Evolutionary conservation across 176 grass and related monocot genomes (phyloP).

Genomic region (Secale cereale): DNA sequence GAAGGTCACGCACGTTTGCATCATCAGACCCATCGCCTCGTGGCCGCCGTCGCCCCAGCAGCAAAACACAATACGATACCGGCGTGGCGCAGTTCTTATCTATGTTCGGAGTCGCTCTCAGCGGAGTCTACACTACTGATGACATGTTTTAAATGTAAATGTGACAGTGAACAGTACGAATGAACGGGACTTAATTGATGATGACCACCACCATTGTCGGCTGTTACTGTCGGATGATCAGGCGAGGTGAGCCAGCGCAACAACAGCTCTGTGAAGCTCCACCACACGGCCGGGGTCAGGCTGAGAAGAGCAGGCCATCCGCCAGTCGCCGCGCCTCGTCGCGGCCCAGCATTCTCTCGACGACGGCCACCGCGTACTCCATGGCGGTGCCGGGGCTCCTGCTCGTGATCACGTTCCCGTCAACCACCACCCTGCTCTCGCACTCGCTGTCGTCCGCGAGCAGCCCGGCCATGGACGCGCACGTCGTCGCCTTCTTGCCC

Average conservation of each 20-base stretch:
- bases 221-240: not conserved
- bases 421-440: slow-evolving; percentile 50
- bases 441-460: slow-evolving; percentile 34
- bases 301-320: slow-evolving; percentile 44
- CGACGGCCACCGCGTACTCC: slow-evolving; percentile 51
- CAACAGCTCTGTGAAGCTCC: no score
- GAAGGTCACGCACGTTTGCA: no score
- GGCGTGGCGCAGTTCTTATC: no score
- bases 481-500: slow-evolving; percentile 50
- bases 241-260: not conserved
- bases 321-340: slow-evolving; percentile 40
- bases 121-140: no score
- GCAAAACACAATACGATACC: no score
- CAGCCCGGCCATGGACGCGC: slow-evolving; percentile 28
- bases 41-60: no score
- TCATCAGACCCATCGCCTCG: no score
- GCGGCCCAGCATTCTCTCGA: slow-evolving; percentile 51
- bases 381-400: slow-evolving; percentile 50
- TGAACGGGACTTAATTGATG: no score
- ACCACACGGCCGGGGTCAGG: not conserved
- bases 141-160: no score
- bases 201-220: no score
- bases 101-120: no score
- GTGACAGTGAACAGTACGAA: no score
- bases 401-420: slow-evolving; percentile 63